phyloP scores from a whole-genome alignment of 768 basidiomycete species.

The Hericium rajendrae region DNA sequence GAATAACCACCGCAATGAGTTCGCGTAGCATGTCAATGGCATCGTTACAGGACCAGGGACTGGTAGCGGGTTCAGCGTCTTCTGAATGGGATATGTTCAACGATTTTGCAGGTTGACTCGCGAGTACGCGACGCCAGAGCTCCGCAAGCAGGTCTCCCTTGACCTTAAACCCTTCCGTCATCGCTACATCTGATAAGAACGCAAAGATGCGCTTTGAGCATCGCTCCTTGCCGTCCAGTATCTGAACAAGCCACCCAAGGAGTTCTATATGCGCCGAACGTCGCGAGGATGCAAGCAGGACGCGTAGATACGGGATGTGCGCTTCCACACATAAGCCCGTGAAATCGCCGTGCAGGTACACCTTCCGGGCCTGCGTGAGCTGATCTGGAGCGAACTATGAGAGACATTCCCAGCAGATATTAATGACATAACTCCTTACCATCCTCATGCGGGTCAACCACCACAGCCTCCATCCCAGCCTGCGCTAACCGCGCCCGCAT shows the following conservation, averaged over 20 bases:
- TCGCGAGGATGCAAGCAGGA: conserved; percentile 25
- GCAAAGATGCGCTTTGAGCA: no score
- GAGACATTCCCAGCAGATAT: no score
- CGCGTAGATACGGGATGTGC: conserved; percentile 38
- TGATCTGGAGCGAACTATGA: conserved; percentile 6
- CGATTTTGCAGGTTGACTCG: not conserved
- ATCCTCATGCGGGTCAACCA: conserved; percentile 4
- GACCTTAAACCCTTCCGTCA: no score
- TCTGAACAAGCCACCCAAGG: not conserved
- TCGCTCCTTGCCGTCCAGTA: conserved; percentile 2
- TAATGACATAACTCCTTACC: conserved; percentile 1
- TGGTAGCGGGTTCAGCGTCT: no score
- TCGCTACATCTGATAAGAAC: no score
- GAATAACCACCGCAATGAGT: conserved; percentile 9
- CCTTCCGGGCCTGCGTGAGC: conserved; percentile 24
- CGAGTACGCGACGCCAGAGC: conserved; percentile 11
- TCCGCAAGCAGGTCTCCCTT: not conserved
- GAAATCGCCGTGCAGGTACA: conserved; percentile 32
- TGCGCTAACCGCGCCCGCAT: conserved; percentile 31
- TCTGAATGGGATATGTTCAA: no score
- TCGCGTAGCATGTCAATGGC: conserved; percentile 7
- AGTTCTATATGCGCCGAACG: conserved; percentile 18
- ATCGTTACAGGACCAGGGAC: conserved; percentile 3
- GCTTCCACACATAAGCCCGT: conserved; percentile 30
- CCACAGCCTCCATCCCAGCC: not conserved